These are phyloP conservation scores for Solanum lycopersicoides DNA, from an alignment of 257 asterid genomes.

Conservation along the genomic window DNA sequence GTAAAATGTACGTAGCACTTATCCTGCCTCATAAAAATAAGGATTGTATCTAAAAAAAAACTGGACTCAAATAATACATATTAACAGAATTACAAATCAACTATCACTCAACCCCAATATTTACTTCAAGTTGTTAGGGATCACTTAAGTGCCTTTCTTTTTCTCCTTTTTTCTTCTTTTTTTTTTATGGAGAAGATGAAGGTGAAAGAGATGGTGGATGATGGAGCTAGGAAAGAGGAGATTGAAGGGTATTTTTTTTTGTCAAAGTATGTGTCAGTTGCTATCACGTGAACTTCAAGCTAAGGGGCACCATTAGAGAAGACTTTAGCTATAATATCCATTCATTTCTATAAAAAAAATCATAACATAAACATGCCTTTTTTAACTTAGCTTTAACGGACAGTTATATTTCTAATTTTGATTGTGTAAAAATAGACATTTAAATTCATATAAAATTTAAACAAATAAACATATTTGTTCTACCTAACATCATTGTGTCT, in stretches of 20 bases:
- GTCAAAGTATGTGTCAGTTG: neutral
- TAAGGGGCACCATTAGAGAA: neutral
- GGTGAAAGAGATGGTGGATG: neutral
- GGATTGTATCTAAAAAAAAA: neutral
- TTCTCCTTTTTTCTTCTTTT: neutral
- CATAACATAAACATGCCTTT: neutral
- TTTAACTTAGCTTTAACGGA: too few species aligned
- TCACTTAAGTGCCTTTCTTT: neutral
- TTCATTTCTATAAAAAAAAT: neutral
- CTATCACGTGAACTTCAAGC: neutral
- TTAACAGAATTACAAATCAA: neutral
- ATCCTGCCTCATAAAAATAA: neutral
- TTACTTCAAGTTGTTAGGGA: neutral
- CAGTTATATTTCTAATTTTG: too few species aligned
- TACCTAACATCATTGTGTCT: neutral
- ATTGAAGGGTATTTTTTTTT: neutral
- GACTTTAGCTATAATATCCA: neutral
- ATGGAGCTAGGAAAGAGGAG: neutral
- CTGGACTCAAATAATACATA: neutral
- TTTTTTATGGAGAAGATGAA: neutral
- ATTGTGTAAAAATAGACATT: too few species aligned
- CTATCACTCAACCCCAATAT: neutral
- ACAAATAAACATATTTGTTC: too few species aligned
- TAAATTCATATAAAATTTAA: too few species aligned
- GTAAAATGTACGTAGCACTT: neutral